These are phyloP conservation scores for Saturnispora serradocipensis DNA, from an alignment of 805 yeast genomes.

Conservation along the genomic window DNA sequence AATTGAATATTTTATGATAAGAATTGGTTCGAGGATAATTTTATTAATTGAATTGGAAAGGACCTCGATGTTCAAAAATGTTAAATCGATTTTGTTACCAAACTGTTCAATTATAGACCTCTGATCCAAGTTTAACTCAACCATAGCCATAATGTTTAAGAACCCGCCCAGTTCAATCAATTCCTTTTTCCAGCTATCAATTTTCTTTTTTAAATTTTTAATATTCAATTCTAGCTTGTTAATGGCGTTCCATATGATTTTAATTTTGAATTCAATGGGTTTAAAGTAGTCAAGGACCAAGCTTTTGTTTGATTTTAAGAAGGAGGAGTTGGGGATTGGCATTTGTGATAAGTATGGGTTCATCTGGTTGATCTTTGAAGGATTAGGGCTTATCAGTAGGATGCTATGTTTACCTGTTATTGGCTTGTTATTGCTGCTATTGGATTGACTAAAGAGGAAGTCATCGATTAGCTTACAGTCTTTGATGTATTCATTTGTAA, in stretches of 20 bases:
- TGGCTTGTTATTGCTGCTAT: constrained; percentile 35
- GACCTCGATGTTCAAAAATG: constrained; percentile 40
- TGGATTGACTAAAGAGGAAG: constrained; percentile 25
- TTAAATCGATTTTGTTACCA: constrained; percentile 44
- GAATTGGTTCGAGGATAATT: constrained; percentile 42
- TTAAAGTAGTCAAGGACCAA: constrained; percentile 17
- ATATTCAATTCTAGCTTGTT: constrained; percentile 29
- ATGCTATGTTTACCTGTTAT: constrained; percentile 38
- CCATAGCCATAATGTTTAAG: constrained; percentile 45
- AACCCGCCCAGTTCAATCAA: constrained; percentile 48
- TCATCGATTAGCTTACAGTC: constrained; percentile 33
- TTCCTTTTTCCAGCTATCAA: constrained; percentile 30
- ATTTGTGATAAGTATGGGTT: constrained; percentile 43
- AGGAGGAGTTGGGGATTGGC: constrained; percentile 32
- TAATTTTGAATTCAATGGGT: constrained; percentile 21
- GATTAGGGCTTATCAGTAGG: constrained; percentile 39
- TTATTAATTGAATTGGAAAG: constrained; percentile 32
- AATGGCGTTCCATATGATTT: constrained; percentile 11
- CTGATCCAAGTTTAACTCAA: constrained; percentile 24
- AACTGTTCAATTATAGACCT: constrained; percentile 35
- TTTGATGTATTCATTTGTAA: constrained; percentile 27
- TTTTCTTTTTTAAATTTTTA: constrained; percentile 32
- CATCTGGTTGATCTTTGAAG: constrained; percentile 32
- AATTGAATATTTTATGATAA: constrained; percentile 38
- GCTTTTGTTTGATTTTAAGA: constrained; percentile 22